phyloP scores from a whole-genome alignment of 768 basidiomycete species.

The Phaffia tasmanica region DNA sequence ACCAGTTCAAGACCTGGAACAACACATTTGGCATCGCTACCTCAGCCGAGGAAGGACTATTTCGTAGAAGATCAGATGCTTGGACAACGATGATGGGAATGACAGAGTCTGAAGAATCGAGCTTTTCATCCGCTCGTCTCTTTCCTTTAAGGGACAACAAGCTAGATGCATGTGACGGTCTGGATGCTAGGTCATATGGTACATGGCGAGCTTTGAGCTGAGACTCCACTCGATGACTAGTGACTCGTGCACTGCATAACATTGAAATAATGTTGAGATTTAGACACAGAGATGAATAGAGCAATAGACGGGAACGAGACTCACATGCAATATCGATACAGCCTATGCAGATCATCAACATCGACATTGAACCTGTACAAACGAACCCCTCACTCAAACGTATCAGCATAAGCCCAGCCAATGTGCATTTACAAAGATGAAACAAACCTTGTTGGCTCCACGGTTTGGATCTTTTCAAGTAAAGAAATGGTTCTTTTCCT shows the following conservation, averaged over 20 bases:
- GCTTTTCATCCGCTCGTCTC: not conserved
- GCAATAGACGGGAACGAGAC: slow-evolving; percentile 22
- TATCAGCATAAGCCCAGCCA: not conserved
- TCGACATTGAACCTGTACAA: slow-evolving; percentile 8
- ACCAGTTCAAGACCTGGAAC: slow-evolving; percentile 81
- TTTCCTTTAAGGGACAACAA: slow-evolving; percentile 1
- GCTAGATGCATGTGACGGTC: not conserved
- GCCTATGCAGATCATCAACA: slow-evolving; percentile 43
- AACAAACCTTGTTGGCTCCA: not conserved
- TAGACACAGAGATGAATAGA: not conserved
- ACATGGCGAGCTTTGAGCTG: slow-evolving; percentile 75
- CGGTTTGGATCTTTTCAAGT: not conserved
- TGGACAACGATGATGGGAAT: slow-evolving; percentile 76
- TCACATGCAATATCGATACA: slow-evolving; percentile 82
- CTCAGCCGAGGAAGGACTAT: slow-evolving; percentile 66
- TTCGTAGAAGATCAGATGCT: slow-evolving; percentile 66
- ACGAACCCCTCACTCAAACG: not conserved
- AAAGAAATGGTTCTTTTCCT: slow-evolving; percentile 1
- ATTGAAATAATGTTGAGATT: not conserved
- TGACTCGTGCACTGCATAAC: slow-evolving; percentile 63
- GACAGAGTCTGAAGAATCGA: slow-evolving; percentile 31
- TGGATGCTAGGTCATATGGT: slow-evolving; percentile 55
- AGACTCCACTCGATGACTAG: slow-evolving; percentile 76
- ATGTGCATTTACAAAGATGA: not conserved
- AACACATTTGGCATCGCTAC: slow-evolving; percentile 87